A percentile compares a stretch with the other conserved stretches of the same genome.
phyloP scores from a whole-genome alignment of 139 green algal species.

The Chlorella sp. region DNA sequence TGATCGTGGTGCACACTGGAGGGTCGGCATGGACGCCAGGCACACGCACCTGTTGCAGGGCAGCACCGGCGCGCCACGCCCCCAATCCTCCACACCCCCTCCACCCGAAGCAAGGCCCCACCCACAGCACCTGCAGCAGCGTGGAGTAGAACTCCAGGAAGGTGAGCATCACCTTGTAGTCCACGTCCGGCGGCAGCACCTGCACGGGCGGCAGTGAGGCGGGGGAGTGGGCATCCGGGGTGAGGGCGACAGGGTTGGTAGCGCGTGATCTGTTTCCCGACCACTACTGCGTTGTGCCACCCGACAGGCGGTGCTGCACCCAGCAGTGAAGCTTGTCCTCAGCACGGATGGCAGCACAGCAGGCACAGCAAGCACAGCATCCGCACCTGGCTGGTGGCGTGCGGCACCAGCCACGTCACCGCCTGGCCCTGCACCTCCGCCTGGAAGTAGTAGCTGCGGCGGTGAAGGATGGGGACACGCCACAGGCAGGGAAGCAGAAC shows the following conservation, averaged over 20 bases:
- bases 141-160: slow-evolving; percentile 99
- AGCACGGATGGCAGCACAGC: background rate
- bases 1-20: background rate
- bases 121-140: slow-evolving; percentile 61
- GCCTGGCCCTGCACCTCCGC: slow-evolving; percentile 91
- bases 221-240: background rate
- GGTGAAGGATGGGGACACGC: background rate
- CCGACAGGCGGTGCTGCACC: no score
- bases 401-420: slow-evolving; percentile 97
- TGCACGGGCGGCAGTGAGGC: background rate
- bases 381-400: slow-evolving; percentile 77
- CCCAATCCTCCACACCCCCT: background rate
- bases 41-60: background rate
- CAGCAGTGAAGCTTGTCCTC: no score
- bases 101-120: background rate
- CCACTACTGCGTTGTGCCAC: no score
- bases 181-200: slow-evolving; percentile 93
- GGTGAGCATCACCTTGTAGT: slow-evolving; percentile 98
- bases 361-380: background rate
- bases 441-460: slow-evolving; percentile 60
- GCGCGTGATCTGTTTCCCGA: no score
- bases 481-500: no score
- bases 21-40: background rate
- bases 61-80: background rate
- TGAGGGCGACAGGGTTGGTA: no score